Evolutionary conservation across 352 stramenopile species (phyloP), one percentile per base, ranked within the genome.

Genomic region (Thalassiosira mediterranea): DNA sequence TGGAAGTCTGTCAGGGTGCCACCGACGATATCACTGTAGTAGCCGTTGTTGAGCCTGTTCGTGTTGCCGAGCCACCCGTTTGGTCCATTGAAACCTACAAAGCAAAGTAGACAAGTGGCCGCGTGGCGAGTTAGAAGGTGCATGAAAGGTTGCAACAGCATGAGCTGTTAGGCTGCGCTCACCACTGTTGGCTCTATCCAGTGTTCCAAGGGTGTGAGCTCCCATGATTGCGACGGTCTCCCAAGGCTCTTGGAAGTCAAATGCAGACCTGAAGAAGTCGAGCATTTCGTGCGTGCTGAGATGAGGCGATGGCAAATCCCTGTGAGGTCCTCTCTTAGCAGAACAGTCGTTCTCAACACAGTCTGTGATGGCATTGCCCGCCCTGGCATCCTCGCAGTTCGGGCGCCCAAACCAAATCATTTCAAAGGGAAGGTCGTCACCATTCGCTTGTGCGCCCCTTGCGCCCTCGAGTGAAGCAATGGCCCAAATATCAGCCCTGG

Each of bases 401-500:
- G 25, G 11, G 11, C 72, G 58, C 29, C 66, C 72, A 48, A 74
- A 19, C 19, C 40, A 64, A 26, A 13, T 4, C 52, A 78, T 67
- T 3, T 49, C 2, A 25, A 72, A 72, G n/a, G 23, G 3, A 15
- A 78, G 47, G 31, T 47, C 60, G 17, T 66, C 34, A 8, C 15
- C 34, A 13, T 42, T 42, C 34, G 34, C 34, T 42, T 42, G 34
- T 13, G 34, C 34, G 34, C 34, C 34, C 34, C 34, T 7, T 7
- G 34, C 34, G 34, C 34, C 34, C 28, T 51, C 60, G 8, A 88
- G 40, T 3, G 71, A 57, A 25, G 72, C 67, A 19, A 85, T 28
- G 31, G 76, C 72, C 83, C 83, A 88, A 63, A 88, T 70, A 57
- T 90, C 83, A 11, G 76, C 79, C 19, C 79, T 56, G 8, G 62